Percentiles rank a stretch among this genome's conserved stretches.
These are phyloP conservation scores for Epichloe hybrida DNA, from an alignment of 2,329 filamentous ascomycete species.

Conservation along the genomic window DNA sequence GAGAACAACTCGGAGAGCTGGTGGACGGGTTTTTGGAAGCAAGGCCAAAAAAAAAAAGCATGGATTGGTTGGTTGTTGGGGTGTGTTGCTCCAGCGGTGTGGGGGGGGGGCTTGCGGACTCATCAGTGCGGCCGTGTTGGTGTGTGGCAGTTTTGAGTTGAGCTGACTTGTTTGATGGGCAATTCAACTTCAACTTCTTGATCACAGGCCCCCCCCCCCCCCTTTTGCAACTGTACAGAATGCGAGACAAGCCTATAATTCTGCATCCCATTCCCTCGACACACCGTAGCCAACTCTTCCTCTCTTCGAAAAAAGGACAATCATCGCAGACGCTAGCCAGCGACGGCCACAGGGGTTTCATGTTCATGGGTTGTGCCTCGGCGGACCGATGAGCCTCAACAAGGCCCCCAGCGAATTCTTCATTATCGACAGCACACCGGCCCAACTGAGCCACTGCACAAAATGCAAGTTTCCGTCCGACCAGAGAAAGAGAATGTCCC, in stretches of 20 bases:
- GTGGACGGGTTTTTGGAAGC: not conserved
- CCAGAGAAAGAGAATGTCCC: not conserved
- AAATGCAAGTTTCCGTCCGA: not conserved
- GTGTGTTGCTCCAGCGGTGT: not conserved
- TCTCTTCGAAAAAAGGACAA: no score
- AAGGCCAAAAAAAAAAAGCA: not conserved
- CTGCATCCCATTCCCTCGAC: not conserved
- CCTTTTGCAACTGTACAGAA: not conserved
- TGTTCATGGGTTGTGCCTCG: constrained; percentile 3
- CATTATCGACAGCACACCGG: not conserved
- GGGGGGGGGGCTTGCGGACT: not conserved
- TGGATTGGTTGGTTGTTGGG: not conserved
- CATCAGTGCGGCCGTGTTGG: not conserved
- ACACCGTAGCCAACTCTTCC: not conserved
- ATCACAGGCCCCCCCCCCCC: not conserved
- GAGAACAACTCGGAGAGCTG: not conserved
- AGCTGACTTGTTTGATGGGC: no score
- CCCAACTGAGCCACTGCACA: not conserved
- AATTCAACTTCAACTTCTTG: not conserved
- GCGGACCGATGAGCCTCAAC: constrained; percentile 7
- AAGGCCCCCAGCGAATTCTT: not conserved
- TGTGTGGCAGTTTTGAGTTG: no score
- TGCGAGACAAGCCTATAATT: not conserved
- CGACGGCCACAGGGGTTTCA: not conserved
- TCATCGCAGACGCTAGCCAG: not conserved